Evolutionary conservation across 2,329 filamentous ascomycete species (phyloP), one percentile per base, ranked within the genome.

Genomic region (Arthrobotrys sphaeroides): DNA sequence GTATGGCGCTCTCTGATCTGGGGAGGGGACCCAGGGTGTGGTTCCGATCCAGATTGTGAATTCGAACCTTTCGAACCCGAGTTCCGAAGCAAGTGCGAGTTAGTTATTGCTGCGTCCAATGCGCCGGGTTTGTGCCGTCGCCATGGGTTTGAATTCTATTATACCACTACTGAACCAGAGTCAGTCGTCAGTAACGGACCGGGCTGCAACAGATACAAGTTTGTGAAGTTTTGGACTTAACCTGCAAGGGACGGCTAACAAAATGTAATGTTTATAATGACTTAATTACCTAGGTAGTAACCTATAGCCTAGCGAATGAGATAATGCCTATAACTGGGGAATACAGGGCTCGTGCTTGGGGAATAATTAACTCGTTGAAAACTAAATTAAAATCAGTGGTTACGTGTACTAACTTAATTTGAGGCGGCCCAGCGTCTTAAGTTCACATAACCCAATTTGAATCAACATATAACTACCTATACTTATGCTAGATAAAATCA

Each of bases 181-280:
- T 3, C 42, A 20, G 20, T 53, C 3, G 57, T 69, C 33, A 69
- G 65, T 12, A 69, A 69, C 16, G 65, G 65, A 7, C 33, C 47
- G 5, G 5, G 6, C 18, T 69, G 65, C 33, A 20, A 16, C 7
- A 49, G 65, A 31, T 69, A 31, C 13, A 69, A 69, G 33, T 69
- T 38, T 12, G 7, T 5, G 12, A 40, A 40, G 16, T 40, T 40
- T 40, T 16, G 36, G 36, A n/a, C 7, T 40, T 40, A 33, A 33
- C 31, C 31, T n/a, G n/a, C n/a, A n/a, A 12, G 31, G 5, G 7
- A 1, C 2, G 31, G 12, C 12, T 33, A 12, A 12, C 31, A 12
- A 7, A 33, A 33, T 33, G 12, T 2, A 1, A 33, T 12, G 7
- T 33, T 33, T 33, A 33, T 40, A 40, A 40, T 40, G 12, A n/a